Evolutionary conservation across 257 asterid genomes (phyloP).

Genomic region (Forsythia suspensa): DNA sequence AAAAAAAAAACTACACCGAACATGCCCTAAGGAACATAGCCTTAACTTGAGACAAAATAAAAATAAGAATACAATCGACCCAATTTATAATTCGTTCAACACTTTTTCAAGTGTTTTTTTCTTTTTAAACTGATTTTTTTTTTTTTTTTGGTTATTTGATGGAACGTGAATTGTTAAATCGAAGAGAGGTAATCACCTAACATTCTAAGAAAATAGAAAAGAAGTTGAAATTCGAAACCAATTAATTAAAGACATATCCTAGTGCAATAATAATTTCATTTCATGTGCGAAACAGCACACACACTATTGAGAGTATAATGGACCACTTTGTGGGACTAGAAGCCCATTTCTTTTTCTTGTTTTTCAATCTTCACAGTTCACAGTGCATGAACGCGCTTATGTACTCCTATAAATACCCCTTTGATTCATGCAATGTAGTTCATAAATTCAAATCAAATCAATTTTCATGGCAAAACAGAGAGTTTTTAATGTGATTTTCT

Average conservation of each 20-base stretch:
- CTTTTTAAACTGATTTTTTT: too few species aligned
- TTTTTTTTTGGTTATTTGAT: background rate
- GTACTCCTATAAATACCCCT: conserved; percentile 40
- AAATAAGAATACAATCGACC: background rate
- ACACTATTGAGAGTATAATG: conserved; percentile 44
- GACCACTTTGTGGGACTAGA: conserved; percentile 64
- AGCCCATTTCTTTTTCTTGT: conserved; percentile 26
- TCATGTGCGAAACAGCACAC: conserved; percentile 69
- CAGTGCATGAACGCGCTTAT: conserved; percentile 38
- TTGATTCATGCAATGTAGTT: conserved; percentile 30
- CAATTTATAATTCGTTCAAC: too few species aligned
- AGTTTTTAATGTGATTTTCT: conserved; percentile 29
- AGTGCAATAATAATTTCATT: conserved; percentile 13
- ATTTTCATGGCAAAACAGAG: conserved; percentile 31
- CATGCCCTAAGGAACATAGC: too few species aligned
- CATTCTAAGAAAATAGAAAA: background rate
- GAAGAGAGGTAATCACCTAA: background rate
- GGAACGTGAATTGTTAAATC: too few species aligned
- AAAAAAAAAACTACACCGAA: too few species aligned
- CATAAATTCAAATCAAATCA: conserved; percentile 9
- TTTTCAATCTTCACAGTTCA: conserved; percentile 21
- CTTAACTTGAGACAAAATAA: background rate
- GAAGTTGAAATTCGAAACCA: background rate
- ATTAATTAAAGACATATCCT: background rate
- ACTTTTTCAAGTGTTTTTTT: too few species aligned